Conservation (phyloP, 169 alveolate species). For the Besnoitia besnoiti region DNA sequence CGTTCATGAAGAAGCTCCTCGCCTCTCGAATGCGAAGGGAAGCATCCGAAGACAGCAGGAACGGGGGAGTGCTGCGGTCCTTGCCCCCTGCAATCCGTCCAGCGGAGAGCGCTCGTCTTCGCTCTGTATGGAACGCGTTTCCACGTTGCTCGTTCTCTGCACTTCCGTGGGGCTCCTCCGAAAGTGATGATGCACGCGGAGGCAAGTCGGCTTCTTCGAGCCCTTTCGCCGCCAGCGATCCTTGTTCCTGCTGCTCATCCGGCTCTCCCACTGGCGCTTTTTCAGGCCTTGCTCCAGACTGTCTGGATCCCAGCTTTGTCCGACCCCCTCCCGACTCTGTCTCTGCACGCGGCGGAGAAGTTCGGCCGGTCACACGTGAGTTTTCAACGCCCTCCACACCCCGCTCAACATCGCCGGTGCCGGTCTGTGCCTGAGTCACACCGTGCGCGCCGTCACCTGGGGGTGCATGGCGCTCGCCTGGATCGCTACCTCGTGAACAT, state of each 20-base stretch:
- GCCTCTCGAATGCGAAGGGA: constrained; percentile 27
- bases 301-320: not conserved
- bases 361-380: no score
- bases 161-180: no score
- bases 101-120: not conserved
- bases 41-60: constrained; percentile 12
- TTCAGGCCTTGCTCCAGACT: not conserved
- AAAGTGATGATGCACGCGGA: no score
- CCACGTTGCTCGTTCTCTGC: not conserved
- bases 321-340: no score
- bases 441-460: not conserved
- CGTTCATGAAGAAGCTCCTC: constrained; percentile 29
- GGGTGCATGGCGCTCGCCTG: not conserved
- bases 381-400: not conserved
- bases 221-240: no score
- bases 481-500: not conserved
- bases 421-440: not conserved
- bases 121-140: not conserved
- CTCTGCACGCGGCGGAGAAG: not conserved
- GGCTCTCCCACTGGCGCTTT: not conserved
- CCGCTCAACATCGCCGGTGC: not conserved
- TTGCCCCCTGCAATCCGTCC: no score
- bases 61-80: not conserved
- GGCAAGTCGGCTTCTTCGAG: no score
- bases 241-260: no score